These are phyloP conservation scores for Cercophora sp. DNA, from an alignment of 495 filamentous ascomycete species.

Conservation along the genomic window DNA sequence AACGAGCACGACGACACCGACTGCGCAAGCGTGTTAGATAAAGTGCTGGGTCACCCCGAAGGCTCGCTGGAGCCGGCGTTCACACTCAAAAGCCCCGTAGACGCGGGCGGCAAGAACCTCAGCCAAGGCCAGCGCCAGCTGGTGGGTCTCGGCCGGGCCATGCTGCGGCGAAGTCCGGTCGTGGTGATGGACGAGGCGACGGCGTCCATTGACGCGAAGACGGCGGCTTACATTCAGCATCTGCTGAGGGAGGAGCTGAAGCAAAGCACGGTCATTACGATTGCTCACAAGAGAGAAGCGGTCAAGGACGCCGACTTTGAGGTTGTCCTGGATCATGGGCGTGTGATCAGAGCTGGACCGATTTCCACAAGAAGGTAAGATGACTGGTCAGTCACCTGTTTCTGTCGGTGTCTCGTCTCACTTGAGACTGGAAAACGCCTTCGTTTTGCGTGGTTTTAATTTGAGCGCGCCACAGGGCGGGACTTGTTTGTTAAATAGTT, in stretches of 20 bases:
- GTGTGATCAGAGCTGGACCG: constrained; percentile 35
- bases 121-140: constrained; percentile 61
- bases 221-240: constrained; percentile 71
- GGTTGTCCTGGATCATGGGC: constrained; percentile 65
- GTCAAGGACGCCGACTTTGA: constrained; percentile 73
- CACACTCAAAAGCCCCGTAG: constrained; percentile 43
- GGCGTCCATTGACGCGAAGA: constrained; percentile 77
- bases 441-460: too few relatives aligned
- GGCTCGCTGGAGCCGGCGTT: constrained; percentile 17
- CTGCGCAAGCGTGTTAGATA: constrained; percentile 40
- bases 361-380: too few relatives aligned
- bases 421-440: too few relatives aligned
- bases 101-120: constrained; percentile 56
- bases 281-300: constrained; percentile 79
- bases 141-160: constrained; percentile 54
- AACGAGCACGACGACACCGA: constrained; percentile 43
- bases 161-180: constrained; percentile 55
- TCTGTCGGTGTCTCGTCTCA: too few relatives aligned
- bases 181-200: constrained; percentile 77
- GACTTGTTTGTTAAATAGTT: too few relatives aligned
- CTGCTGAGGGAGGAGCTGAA: constrained; percentile 70
- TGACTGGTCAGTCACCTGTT: too few relatives aligned
- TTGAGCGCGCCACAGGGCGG: too few relatives aligned
- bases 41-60: constrained; percentile 34
- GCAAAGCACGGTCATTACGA: constrained; percentile 78